Evolutionary conservation across 2,329 filamentous ascomycete species (phyloP).

Genomic region (Knufia fluminis): DNA sequence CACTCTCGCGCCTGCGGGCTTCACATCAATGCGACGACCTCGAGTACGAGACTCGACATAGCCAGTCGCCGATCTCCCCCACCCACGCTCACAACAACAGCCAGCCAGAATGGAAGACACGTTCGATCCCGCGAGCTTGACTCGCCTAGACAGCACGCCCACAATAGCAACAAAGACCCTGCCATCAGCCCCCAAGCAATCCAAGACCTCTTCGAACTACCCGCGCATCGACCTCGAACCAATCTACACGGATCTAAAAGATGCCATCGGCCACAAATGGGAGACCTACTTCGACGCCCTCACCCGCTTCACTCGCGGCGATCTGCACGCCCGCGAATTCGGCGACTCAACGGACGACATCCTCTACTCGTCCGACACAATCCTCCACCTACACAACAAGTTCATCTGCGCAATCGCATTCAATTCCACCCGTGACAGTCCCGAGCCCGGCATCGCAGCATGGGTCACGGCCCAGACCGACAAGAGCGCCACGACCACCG

Average conservation of each 20-base stretch:
- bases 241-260: conserved; percentile 52
- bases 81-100: too few relatives aligned
- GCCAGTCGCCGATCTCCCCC: not conserved
- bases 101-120: conserved; percentile 24
- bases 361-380: conserved; percentile 43
- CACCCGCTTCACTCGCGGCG: conserved; percentile 48
- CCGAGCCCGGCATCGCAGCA: conserved; percentile 52
- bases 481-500: conserved; percentile 34
- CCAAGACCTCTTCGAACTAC: conserved; percentile 43
- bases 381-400: conserved; percentile 53
- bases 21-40: not conserved
- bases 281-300: conserved; percentile 51
- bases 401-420: conserved; percentile 50
- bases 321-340: conserved; percentile 54
- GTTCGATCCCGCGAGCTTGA: conserved; percentile 26
- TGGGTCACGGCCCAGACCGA: conserved; percentile 53
- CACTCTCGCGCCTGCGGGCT: not conserved
- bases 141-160: conserved; percentile 22
- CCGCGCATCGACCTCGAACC: conserved; percentile 56
- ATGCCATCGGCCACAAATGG: conserved; percentile 51
- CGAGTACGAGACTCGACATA: not conserved
- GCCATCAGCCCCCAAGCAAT: conserved; percentile 33
- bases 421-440: conserved; percentile 51
- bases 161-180: conserved; percentile 15
- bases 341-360: conserved; percentile 47